These are phyloP conservation scores for Claviceps fusiformis DNA, from an alignment of 2,329 filamentous ascomycete genomes.

Conservation along the genomic window DNA sequence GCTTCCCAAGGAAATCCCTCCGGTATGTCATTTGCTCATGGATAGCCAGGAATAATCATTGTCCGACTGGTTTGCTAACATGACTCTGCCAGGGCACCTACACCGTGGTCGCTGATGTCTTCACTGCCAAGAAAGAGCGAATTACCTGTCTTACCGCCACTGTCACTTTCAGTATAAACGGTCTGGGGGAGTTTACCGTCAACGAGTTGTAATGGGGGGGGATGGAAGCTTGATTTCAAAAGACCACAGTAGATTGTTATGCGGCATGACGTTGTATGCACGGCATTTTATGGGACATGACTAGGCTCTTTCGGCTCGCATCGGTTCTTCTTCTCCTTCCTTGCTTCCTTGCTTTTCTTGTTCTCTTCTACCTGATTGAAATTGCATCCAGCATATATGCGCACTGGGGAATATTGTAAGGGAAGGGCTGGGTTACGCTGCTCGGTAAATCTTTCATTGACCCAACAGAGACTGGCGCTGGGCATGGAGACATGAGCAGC, in stretches of 20 bases:
- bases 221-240: neutral
- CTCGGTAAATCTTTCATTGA: neutral
- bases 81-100: slow-evolving; percentile 60
- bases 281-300: neutral
- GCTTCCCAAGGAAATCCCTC: slow-evolving; percentile 75
- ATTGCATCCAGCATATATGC: neutral
- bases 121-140: slow-evolving; percentile 54
- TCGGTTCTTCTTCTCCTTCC: neutral
- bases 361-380: neutral
- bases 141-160: slow-evolving; percentile 79
- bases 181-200: slow-evolving; percentile 24
- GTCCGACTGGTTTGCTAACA: neutral
- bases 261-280: neutral
- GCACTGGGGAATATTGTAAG: neutral
- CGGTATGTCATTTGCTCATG: slow-evolving; percentile 44
- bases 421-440: neutral
- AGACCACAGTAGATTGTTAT: neutral
- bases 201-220: slow-evolving; percentile 26
- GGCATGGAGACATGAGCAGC: neutral
- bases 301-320: neutral
- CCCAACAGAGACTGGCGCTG: neutral
- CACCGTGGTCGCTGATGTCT: slow-evolving; percentile 76
- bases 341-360: neutral
- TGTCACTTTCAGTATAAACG: slow-evolving; percentile 41
- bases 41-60: neutral